Conservation (phyloP, 2,329 filamentous ascomycete genomes). For the Coniochaeta ligniaria region DNA sequence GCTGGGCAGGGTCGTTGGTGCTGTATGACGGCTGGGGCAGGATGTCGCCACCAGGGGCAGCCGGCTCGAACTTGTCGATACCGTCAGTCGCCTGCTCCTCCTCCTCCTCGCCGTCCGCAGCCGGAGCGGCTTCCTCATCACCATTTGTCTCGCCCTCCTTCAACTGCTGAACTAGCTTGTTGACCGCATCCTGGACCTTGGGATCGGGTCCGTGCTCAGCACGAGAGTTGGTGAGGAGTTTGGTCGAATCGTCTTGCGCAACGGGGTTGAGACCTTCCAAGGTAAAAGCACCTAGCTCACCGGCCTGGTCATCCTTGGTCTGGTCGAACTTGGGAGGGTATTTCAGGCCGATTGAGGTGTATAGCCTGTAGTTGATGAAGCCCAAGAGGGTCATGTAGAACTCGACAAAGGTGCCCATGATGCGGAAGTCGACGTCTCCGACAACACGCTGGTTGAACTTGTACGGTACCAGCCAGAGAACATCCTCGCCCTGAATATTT, state of each 20-base stretch:
- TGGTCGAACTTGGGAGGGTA: constrained; percentile 94
- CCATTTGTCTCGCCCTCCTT: constrained; percentile 39
- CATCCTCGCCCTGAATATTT: constrained; percentile 92
- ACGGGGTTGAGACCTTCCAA: constrained; percentile 67
- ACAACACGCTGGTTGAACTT: constrained; percentile 94
- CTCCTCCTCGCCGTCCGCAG: constrained; percentile 33
- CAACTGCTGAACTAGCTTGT: constrained; percentile 63
- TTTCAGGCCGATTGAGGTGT: constrained; percentile 83
- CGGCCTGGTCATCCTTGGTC: constrained; percentile 79
- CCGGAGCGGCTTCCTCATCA: constrained; percentile 29
- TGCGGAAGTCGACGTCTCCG: constrained; percentile 93
- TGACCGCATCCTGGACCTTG: constrained; percentile 57
- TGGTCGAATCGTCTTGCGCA: constrained; percentile 44
- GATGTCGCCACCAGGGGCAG: constrained; percentile 76
- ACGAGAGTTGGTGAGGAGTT: constrained; percentile 44
- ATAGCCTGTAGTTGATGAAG: constrained; percentile 93
- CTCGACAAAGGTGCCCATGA: constrained; percentile 98
- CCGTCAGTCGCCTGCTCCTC: constrained; percentile 47
- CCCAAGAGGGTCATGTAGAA: constrained; percentile 96
- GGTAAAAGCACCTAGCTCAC: constrained; percentile 84
- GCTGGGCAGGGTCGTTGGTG: constrained; percentile 59
- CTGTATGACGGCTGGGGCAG: constrained; percentile 70
- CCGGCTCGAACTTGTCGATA: constrained; percentile 88
- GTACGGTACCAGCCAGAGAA: constrained; percentile 95
- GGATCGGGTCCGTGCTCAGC: constrained; percentile 50